Evolutionary conservation across 805 yeast genomes (phyloP).

Genomic region (Myxozyma lipomycoides): DNA sequence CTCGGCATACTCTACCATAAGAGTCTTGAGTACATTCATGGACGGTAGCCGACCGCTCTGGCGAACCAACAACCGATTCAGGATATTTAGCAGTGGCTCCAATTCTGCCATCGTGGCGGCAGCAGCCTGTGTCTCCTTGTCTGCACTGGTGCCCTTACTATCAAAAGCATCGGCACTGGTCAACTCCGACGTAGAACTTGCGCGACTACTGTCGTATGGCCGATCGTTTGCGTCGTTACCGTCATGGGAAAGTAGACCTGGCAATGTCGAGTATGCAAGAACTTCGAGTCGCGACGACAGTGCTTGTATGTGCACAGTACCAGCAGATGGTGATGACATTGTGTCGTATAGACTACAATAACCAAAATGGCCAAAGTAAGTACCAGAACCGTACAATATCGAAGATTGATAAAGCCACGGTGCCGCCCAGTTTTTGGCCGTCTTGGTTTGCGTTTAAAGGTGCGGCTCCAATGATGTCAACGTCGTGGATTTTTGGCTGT

Average conservation of each 20-base stretch:
- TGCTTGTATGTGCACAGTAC: constrained; percentile 1
- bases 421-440: too few species aligned
- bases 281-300: constrained; percentile 17
- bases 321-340: too few species aligned
- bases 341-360: too few species aligned
- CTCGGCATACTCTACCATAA: constrained; percentile 4
- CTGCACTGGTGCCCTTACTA: too few species aligned
- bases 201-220: background rate
- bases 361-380: too few species aligned
- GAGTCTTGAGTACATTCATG: constrained; percentile 3
- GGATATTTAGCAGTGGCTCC: constrained; percentile 14
- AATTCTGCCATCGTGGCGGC: background rate
- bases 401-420: too few species aligned
- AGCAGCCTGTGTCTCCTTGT: background rate
- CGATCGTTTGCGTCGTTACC: background rate
- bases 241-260: constrained; percentile 9
- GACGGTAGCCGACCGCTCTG: constrained; percentile 17
- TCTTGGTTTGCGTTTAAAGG: too few species aligned
- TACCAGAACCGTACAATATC: too few species aligned
- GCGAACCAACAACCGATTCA: constrained; percentile 15
- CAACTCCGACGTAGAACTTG: constrained; percentile 4
- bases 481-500: too few species aligned
- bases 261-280: constrained; percentile 20
- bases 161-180: background rate
- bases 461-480: too few species aligned